Conservation (phyloP, 371 early-diverging fungal species). For the Mucor sp. region DNA sequence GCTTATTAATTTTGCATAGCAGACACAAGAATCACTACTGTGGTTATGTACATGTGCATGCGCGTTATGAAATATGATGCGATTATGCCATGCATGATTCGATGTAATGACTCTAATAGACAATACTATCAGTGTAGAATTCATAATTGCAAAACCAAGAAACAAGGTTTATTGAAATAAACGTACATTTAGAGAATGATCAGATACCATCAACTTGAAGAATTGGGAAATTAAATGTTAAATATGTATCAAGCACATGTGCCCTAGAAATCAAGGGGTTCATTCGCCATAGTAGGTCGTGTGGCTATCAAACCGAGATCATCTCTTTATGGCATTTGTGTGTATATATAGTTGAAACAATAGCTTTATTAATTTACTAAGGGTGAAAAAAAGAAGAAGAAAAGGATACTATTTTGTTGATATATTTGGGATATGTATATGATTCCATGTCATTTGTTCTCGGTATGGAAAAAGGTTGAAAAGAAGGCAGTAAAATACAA, state of each 20-base stretch:
- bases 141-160: too few relatives aligned
- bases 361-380: slow-evolving; percentile 5
- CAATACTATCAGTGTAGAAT: too few relatives aligned
- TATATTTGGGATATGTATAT: not conserved
- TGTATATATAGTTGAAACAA: not conserved
- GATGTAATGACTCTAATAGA: too few relatives aligned
- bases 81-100: not conserved
- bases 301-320: not conserved
- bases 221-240: too few relatives aligned
- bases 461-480: not conserved
- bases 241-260: too few relatives aligned
- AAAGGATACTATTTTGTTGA: not conserved
- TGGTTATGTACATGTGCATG: not conserved
- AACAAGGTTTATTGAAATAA: too few relatives aligned
- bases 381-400: too few relatives aligned
- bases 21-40: not conserved
- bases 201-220: not conserved
- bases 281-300: not conserved
- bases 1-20: not conserved
- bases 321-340: not conserved
- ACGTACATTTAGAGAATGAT: not conserved
- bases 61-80: not conserved
- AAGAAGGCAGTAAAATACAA: not conserved
- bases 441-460: not conserved
- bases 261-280: too few relatives aligned